Evolutionary conservation across 352 stramenopile species (phyloP).

Genomic region (Globisporangium splendens): DNA sequence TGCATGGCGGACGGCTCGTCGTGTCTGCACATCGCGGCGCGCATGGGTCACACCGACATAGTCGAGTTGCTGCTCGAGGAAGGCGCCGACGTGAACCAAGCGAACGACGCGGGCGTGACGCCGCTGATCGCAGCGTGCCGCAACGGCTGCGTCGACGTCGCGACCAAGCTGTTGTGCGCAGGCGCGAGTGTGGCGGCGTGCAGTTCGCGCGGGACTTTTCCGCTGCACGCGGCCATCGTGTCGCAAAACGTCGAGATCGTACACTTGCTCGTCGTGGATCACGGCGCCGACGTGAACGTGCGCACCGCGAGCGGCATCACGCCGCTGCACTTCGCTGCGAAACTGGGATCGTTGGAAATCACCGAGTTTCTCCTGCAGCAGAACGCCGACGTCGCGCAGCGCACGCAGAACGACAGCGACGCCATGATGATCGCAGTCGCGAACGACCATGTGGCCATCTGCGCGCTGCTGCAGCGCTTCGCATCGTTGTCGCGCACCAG

Average conservation of each 20-base stretch:
- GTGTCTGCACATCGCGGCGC: slow-evolving; percentile 69
- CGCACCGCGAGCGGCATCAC: slow-evolving; percentile 66
- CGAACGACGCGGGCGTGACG: slow-evolving; percentile 61
- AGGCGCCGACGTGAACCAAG: slow-evolving; percentile 54
- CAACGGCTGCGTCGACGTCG: slow-evolving; percentile 55
- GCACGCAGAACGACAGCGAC: slow-evolving; percentile 76
- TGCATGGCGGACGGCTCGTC: slow-evolving; percentile 56
- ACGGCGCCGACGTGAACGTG: slow-evolving; percentile 64
- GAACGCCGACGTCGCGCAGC: slow-evolving; percentile 57
- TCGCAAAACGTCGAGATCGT: slow-evolving; percentile 66
- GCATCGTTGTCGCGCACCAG: slow-evolving; percentile 6
- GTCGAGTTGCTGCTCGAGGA: slow-evolving; percentile 61
- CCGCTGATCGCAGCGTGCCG: slow-evolving; percentile 68
- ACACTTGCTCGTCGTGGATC: slow-evolving; percentile 47
- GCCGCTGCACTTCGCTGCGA: slow-evolving; percentile 75
- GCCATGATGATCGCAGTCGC: slow-evolving; percentile 68
- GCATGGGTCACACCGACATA: slow-evolving; percentile 66
- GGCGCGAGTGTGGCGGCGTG: slow-evolving; percentile 37
- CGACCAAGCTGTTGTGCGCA: slow-evolving; percentile 47
- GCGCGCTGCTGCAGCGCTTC: slow-evolving; percentile 60
- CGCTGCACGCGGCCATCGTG: slow-evolving; percentile 65
- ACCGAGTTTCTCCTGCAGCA: slow-evolving; percentile 64
- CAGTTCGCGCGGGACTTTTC: slow-evolving; percentile 54
- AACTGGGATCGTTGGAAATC: slow-evolving; percentile 54
- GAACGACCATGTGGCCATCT: slow-evolving; percentile 62